phyloP scores from a whole-genome alignment of 176 grass and related monocot genomes.

The Carex pumila region DNA sequence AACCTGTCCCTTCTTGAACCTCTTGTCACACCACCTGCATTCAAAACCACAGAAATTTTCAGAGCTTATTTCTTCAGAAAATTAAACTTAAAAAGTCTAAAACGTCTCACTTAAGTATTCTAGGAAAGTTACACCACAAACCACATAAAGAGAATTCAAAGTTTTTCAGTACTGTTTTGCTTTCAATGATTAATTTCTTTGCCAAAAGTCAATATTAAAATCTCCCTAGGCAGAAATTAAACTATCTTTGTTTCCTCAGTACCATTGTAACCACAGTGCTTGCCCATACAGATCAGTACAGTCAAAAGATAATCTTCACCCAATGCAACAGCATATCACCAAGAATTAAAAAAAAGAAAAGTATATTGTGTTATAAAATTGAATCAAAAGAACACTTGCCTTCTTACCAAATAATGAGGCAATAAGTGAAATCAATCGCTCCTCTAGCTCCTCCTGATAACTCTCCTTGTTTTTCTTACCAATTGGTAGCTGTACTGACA shows the following conservation, averaged over 20 bases:
- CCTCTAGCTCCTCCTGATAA: conserved; percentile 85
- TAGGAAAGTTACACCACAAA: background rate
- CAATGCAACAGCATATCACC: background rate
- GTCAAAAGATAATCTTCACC: background rate
- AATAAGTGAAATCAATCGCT: conserved; percentile 83
- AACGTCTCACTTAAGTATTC: background rate
- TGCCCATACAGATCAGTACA: background rate
- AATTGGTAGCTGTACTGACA: conserved; percentile 56
- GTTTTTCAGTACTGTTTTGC: background rate
- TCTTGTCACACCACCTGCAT: conserved; percentile 74
- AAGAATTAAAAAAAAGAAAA: background rate
- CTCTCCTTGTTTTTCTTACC: conserved; percentile 93
- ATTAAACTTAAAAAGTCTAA: background rate
- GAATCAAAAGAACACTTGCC: conserved; percentile 28
- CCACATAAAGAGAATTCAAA: background rate
- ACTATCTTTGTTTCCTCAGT: background rate
- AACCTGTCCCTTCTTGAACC: conserved; percentile 87
- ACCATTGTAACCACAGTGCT: background rate
- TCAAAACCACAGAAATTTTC: background rate
- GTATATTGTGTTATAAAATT: background rate
- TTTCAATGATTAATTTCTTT: background rate
- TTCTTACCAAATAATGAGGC: conserved; percentile 98
- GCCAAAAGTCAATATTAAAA: background rate
- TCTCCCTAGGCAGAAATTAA: background rate
- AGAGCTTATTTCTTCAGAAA: background rate